Base-by-base conservation (phyloP, 352 stramenopile genomes). In the Pythium grandisporangium region DNA sequence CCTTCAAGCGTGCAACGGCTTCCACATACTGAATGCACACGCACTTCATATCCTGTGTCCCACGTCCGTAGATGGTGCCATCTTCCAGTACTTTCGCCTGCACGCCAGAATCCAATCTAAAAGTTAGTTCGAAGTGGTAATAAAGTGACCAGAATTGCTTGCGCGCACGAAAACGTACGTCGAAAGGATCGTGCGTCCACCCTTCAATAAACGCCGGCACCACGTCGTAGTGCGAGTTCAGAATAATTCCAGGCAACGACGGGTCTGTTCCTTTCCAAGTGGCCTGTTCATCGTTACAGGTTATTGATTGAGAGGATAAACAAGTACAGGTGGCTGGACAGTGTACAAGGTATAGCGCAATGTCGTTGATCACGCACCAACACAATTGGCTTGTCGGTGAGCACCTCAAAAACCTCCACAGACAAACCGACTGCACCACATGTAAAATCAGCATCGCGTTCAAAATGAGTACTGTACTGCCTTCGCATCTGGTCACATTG, bases 171-270 rank as follows among this genome's bases (percentile, higher is more conserved):
- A 20, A 30, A 4, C 66, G 19, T 41, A 85, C 72, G 25, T 79
- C 83, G 56, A 97, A 98, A 4, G 94, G 86, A 37, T 95, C 83
- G 14, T 85, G 74, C 6, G 89, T 72, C 94, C 94, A 98, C 42
- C 84, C 58, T 23, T 93, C 66, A 7, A 60, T 32, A 45, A 83
- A 75, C 17, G 78, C 89, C 4, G 94, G 94, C 6, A 98, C 94
- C 17, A 98, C 93, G 58, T 98, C 94, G 61, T 98, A 98, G 58
- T 98, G 94, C 16, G 75, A 95, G 62, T 98, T 98, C 23, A 98
- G 66, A 6, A 98, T 52, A 24, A 98, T 65, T 0, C 76, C 61
- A 1, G 91, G 89, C 30, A 98, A 69, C 24, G 70, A 61, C 12
- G 74, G 45, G 48, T 98, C 62, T 22, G 76, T 55, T 19, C 93